Base-by-base conservation (phyloP, 805 yeast species). In the Candida nitratophila region DNA sequence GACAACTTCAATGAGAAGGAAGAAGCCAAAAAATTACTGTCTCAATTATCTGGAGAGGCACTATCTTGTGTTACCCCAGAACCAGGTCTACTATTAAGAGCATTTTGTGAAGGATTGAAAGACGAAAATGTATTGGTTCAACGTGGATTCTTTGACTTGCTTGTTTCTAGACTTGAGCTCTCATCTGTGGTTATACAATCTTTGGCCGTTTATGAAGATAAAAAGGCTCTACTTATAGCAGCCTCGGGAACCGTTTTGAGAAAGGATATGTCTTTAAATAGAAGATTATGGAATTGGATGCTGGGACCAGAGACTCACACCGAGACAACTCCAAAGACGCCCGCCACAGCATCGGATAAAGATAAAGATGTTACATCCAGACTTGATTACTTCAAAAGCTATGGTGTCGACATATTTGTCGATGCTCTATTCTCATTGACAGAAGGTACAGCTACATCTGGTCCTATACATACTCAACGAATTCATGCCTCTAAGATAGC, bases 281-380 rank as follows among this genome's bases (percentile, higher is more conserved):
- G 99, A 62, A 74, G 99, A 54, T 70, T 93, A 19, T 90, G 98
- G 96, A 81, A 75, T 47, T 93, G 96, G 95, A 66, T 93, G 8
- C 63, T 91, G 26, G 97, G 98, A 0, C 93, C 96, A 1, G 88
- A 81, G 16, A 50, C 27, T 24, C 10, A 24, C 27, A 24, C 10
- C 27, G 10, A 24, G 10, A 7, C 27, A 24, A 10, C 10, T 24
- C 27, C 10, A 7, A 7, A 6, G 27, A 24, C 6, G 27, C 27
- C 27, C 10, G 27, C 6, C 6, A 24, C 27, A 10, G 6, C 27
- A 24, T 24, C 10, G 27, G 27, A 24, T 17, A 24, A 22, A 4
- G 44, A 35, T 6, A 30, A 30, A 30, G 16, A 39, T 15, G 15
- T 37, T 16, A 46, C 63, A 21, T 48, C 68, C 7, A 61, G 80